phyloP scores from a whole-genome alignment of 2,329 filamentous ascomycete genomes.

The Seiridium cupressi region DNA sequence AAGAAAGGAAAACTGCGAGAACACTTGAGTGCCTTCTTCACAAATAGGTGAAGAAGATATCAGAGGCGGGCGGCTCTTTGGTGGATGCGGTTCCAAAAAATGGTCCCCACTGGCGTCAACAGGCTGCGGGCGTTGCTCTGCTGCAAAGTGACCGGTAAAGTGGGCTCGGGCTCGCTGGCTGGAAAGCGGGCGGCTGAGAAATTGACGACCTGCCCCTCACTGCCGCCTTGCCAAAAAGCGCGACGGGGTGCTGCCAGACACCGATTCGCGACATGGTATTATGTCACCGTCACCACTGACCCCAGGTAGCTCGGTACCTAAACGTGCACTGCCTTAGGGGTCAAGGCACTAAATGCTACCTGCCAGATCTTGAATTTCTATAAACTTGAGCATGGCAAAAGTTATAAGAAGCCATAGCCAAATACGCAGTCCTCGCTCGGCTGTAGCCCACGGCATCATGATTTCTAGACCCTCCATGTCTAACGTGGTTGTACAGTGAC shows the following conservation, averaged over 20 bases:
- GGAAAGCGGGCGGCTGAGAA: slow-evolving; percentile 7
- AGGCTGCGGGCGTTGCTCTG: neutral
- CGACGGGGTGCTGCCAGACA: neutral
- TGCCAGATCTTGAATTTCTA: neutral
- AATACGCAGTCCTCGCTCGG: no score
- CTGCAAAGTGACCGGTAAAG: neutral
- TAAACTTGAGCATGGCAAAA: neutral
- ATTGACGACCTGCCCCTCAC: slow-evolving; percentile 6
- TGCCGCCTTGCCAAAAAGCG: neutral
- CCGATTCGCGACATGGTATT: neutral
- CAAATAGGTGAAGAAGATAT: slow-evolving; percentile 6
- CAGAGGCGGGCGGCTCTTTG: slow-evolving; percentile 7
- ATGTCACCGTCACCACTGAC: neutral
- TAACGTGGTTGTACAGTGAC: no score
- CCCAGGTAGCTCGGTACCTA: neutral
- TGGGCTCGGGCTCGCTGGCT: neutral
- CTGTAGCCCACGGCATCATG: no score
- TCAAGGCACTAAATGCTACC: no score
- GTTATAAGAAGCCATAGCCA: no score
- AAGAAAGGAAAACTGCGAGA: neutral
- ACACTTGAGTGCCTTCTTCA: slow-evolving; percentile 4
- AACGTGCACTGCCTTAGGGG: neutral
- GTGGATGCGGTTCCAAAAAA: neutral
- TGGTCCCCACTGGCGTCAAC: slow-evolving; percentile 1
- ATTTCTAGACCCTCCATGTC: no score